Conservation (phyloP, 176 grass and related monocot species). For the Elaeis guineensis region DNA sequence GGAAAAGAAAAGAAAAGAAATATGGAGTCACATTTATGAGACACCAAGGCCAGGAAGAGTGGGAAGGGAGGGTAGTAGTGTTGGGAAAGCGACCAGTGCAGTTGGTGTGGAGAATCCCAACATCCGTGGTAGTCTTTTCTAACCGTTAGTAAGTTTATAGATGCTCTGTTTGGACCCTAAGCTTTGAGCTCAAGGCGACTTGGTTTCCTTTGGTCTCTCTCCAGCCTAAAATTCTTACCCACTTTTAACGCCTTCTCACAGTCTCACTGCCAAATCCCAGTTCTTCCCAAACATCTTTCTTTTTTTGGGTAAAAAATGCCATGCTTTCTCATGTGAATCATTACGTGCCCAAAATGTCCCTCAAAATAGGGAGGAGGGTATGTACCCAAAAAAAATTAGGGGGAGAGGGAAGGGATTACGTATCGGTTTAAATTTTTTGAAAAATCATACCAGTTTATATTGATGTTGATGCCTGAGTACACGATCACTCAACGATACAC, state of each 20-base stretch:
- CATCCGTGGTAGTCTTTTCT: not conserved
- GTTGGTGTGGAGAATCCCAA: not conserved
- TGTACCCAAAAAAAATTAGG: too few relatives aligned
- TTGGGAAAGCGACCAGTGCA: not conserved
- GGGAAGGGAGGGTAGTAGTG: not conserved
- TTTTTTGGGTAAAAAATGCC: not conserved
- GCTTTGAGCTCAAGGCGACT: too few relatives aligned
- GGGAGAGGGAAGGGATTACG: too few relatives aligned
- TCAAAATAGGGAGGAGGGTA: too few relatives aligned
- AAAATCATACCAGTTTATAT: too few relatives aligned
- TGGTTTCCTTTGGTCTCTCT: not conserved
- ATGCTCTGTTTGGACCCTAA: not conserved
- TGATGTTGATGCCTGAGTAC: too few relatives aligned
- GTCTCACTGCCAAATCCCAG: not conserved
- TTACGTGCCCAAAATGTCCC: constrained; percentile 1
- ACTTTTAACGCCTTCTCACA: not conserved
- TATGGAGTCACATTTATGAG: constrained; percentile 24
- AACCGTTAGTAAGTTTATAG: not conserved
- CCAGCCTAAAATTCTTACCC: not conserved
- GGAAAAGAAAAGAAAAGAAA: not conserved
- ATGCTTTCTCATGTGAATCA: not conserved
- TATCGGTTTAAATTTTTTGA: too few relatives aligned
- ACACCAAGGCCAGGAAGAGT: not conserved
- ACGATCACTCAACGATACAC: too few relatives aligned
- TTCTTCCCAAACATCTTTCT: constrained; percentile 1